Evolutionary conservation across 108 stramenopile genomes (phyloP).

Genomic region (Nitzschia sp.): DNA sequence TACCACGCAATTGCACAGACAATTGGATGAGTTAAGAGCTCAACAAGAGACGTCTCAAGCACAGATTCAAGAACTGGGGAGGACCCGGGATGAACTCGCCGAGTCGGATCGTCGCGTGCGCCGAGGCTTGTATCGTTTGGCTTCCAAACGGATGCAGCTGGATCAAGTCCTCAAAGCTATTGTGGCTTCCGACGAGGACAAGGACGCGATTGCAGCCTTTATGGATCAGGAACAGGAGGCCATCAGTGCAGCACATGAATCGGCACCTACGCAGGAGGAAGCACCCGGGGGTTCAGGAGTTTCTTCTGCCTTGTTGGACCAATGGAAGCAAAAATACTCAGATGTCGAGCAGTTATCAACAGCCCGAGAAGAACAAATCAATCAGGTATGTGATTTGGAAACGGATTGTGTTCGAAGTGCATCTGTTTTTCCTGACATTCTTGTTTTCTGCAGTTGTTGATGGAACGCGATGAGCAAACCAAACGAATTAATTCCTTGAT

Average conservation of each 20-base stretch:
- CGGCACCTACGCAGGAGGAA: no score
- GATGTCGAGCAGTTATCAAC: conserved; percentile 60
- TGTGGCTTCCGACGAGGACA: conserved; percentile 61
- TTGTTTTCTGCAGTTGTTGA: conserved; percentile 40
- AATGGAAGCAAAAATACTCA: conserved; percentile 52
- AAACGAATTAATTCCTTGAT: conserved; percentile 64
- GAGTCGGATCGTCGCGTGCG: conserved; percentile 71
- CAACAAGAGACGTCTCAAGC: conserved; percentile 38
- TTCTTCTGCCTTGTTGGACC: conserved; percentile 39
- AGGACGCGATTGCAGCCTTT: conserved; percentile 41
- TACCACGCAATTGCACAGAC: conserved; percentile 5
- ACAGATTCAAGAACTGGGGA: conserved; percentile 62
- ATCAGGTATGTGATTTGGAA: conserved; percentile 46
- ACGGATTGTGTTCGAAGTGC: neutral
- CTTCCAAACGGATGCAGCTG: conserved; percentile 56
- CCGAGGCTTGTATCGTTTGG: conserved; percentile 77
- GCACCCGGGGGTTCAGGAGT: no score
- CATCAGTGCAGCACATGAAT: no score
- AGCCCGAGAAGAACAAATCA: conserved; percentile 64
- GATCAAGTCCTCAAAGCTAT: conserved; percentile 67
- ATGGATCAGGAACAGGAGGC: conserved; percentile 7
- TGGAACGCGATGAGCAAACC: conserved; percentile 50
- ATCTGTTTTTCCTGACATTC: neutral
- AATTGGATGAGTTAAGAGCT: conserved; percentile 16
- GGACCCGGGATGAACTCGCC: conserved; percentile 62